Conservation (phyloP, 768 basidiomycete genomes). For the Serpula lacrymans region DNA sequence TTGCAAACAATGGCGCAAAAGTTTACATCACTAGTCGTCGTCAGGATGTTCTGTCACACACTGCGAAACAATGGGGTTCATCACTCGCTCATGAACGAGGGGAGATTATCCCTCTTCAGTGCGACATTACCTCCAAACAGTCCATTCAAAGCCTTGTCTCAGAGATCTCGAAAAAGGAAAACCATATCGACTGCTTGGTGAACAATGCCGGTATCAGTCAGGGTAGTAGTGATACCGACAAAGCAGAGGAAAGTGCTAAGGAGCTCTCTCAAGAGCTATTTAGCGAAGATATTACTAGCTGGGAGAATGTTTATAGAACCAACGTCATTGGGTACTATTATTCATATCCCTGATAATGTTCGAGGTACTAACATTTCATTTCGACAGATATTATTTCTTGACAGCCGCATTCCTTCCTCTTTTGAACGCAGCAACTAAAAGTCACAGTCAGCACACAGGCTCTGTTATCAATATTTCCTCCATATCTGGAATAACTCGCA, state of each 20-base stretch:
- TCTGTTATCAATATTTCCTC: constrained; percentile 39
- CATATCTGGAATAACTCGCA: constrained; percentile 40
- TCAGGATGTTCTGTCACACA: constrained; percentile 26
- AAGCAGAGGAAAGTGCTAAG: constrained; percentile 24
- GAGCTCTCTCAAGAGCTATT: constrained; percentile 23
- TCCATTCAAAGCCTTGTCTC: constrained; percentile 21
- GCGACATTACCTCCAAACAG: constrained; percentile 24
- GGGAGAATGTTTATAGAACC: constrained; percentile 29
- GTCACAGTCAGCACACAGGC: constrained; percentile 26
- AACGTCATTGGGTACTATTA: constrained; percentile 29
- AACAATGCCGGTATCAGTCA: constrained; percentile 29
- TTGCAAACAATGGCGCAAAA: constrained; percentile 38
- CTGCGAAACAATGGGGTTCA: constrained; percentile 21
- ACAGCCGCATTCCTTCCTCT: constrained; percentile 44
- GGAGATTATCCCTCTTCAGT: constrained; percentile 24
- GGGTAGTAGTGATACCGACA: constrained; percentile 19
- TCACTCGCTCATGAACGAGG: constrained; percentile 23
- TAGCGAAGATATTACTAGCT: constrained; percentile 18
- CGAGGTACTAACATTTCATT: too few relatives aligned
- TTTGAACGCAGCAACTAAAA: constrained; percentile 32
- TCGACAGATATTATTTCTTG: constrained; percentile 38
- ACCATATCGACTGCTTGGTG: constrained; percentile 30
- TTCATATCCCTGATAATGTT: too few relatives aligned
- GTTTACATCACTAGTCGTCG: constrained; percentile 38
- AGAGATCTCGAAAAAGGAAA: constrained; percentile 20